Evolutionary conservation across 2,329 filamentous ascomycete genomes (phyloP).

Genomic region (Fusarium neocosmosporiellum): DNA sequence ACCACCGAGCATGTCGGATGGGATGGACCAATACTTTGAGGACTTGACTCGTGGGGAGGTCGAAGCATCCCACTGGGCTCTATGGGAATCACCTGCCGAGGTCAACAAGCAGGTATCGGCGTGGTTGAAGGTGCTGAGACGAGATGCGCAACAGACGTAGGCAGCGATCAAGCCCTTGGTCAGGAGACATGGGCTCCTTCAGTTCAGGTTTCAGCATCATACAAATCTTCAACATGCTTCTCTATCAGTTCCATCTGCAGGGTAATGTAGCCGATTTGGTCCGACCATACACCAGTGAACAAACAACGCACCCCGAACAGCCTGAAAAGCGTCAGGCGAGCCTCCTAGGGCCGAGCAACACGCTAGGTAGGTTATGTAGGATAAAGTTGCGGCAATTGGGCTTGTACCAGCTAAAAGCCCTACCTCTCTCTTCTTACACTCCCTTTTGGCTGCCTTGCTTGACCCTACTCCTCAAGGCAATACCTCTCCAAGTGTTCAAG

Average conservation of each 20-base stretch:
- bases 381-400: too few relatives aligned
- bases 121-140: background rate
- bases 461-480: too few relatives aligned
- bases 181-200: background rate
- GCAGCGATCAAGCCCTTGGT: background rate
- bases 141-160: background rate
- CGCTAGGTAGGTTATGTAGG: too few relatives aligned
- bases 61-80: background rate
- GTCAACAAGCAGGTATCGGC: background rate
- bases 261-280: too few relatives aligned
- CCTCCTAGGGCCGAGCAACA: too few relatives aligned
- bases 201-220: background rate
- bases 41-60: background rate
- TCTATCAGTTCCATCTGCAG: too few relatives aligned
- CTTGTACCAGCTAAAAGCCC: too few relatives aligned
- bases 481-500: background rate
- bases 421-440: too few relatives aligned
- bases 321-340: too few relatives aligned
- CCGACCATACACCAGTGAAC: too few relatives aligned
- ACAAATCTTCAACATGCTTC: background rate
- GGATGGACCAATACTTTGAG: background rate
- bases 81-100: background rate
- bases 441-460: too few relatives aligned
- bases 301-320: too few relatives aligned
- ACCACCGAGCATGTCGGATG: background rate